These are phyloP conservation scores for Suhomyces kunorum DNA, from an alignment of 1,139 yeast species.

Conservation along the genomic window DNA sequence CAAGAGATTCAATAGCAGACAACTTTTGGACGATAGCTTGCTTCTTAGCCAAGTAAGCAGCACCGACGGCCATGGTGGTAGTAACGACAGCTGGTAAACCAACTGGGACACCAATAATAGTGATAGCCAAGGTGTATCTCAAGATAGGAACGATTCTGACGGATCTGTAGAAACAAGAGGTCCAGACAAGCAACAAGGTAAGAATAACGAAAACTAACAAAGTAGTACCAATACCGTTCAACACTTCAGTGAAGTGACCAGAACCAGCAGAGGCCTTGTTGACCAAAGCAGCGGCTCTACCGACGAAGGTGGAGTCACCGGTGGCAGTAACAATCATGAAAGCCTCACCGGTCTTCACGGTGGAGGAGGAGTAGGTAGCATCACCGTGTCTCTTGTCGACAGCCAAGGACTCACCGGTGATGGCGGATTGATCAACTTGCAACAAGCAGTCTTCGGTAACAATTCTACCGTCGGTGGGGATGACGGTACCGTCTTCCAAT, in stretches of 20 bases:
- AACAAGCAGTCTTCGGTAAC: conserved; percentile 85
- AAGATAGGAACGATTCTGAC: conserved; percentile 84
- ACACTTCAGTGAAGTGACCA: conserved; percentile 97
- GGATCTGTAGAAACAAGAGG: conserved; percentile 94
- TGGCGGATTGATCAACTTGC: conserved; percentile 96
- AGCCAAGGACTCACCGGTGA: conserved; percentile 97
- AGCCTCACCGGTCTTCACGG: conserved; percentile 96
- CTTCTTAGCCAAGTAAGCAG: conserved; percentile 98
- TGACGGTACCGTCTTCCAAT: conserved; percentile 92
- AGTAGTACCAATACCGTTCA: conserved; percentile 96
- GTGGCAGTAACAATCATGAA: conserved; percentile 94
- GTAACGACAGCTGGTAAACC: conserved; percentile 99
- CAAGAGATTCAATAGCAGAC: conserved; percentile 97
- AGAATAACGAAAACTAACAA: conserved; percentile 85
- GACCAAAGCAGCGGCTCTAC: conserved; percentile 96
- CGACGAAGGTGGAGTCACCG: conserved; percentile 90
- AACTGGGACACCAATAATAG: conserved; percentile 99
- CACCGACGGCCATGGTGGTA: conserved; percentile 99
- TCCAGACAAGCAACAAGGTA: conserved; percentile 89
- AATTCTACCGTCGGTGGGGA: conserved; percentile 94
- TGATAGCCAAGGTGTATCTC: conserved; percentile 93
- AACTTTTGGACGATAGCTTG: conserved; percentile 98
- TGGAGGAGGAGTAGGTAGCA: conserved; percentile 87
- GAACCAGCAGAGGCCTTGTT: conserved; percentile 92
- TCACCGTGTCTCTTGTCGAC: conserved; percentile 93